Conservation (phyloP, 805 yeast genomes). For the Naumovozyma castellii region DNA sequence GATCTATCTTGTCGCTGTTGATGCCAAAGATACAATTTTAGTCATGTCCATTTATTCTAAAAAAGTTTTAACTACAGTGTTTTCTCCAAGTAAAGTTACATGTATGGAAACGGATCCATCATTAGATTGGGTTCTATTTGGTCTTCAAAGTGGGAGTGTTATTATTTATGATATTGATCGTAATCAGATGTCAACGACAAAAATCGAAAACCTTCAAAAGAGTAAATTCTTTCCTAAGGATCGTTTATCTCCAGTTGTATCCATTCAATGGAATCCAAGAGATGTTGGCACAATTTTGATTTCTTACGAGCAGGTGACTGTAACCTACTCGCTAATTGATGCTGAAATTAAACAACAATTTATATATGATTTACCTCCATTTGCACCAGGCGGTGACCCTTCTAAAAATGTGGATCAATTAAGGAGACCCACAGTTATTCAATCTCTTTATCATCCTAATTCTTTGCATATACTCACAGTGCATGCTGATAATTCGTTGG, state of each 20-base stretch:
- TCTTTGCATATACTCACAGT: conserved; percentile 75
- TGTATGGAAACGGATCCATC: conserved; percentile 75
- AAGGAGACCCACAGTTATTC: conserved; percentile 35
- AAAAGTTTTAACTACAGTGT: conserved; percentile 47
- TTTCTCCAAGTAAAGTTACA: conserved; percentile 58
- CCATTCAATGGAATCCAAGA: conserved; percentile 77
- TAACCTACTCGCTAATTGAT: conserved; percentile 56
- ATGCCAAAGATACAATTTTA: conserved; percentile 48
- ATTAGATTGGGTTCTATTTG: conserved; percentile 76
- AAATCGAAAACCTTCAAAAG: conserved; percentile 65
- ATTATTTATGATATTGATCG: conserved; percentile 76
- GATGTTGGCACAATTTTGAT: conserved; percentile 73
- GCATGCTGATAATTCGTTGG: conserved; percentile 76
- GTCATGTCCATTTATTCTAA: conserved; percentile 64
- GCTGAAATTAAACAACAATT: conserved; percentile 49
- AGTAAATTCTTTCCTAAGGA: conserved; percentile 45
- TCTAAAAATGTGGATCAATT: conserved; percentile 15
- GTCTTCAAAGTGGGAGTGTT: conserved; percentile 66
- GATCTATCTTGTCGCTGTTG: conserved; percentile 66
- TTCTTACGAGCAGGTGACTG: conserved; percentile 60
- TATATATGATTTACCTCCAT: conserved; percentile 53
- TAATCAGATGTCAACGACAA: conserved; percentile 52
- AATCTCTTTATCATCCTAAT: conserved; percentile 84
- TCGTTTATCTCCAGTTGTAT: conserved; percentile 52
- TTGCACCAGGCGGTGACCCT: conserved; percentile 64